Base-by-base conservation (phyloP, 805 yeast genomes). In the Pichia manshurica region DNA sequence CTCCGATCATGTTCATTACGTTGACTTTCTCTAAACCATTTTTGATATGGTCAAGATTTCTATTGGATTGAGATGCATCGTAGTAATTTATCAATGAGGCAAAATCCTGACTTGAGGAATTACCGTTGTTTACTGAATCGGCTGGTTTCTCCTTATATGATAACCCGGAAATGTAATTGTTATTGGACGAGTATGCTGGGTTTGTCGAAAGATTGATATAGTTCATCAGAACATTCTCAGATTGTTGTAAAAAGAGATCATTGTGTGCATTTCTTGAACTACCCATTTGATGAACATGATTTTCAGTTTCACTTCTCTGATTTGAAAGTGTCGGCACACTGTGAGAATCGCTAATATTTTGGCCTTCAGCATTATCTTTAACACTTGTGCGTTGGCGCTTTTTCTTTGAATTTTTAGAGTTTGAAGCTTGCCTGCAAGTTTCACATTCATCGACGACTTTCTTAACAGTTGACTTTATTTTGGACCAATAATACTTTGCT, bases 401-500 rank as follows among this genome's bases (percentile, higher is more conserved):
- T 25, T 25, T 25, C 6, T n/a, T 23, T 15, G 19, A 28, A 32
- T 2, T 47, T 37, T 15, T 41, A 16, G 29, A 12, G 8, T 41
- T 31, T 10, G 20, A 17, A 15, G 9, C 16, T 12, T 79, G 82
- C 34, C 83, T 71, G 63, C 98, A 91, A 44, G 79, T 83, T 2
- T 73, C 70, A 63, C 98, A 93, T 50, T 80, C 77, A 46, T 82
- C 73, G 45, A 90, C 81, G 1, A 87, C 91, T 28, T 80, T 78
- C 1, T 85, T 81, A 1, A 87, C 96, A 0, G 96, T 87, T 48
- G 80, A 88, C 65, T 93, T 90, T 53, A 91, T 85, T 44, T 95
- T 77, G 1, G 88, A 78, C 97, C 98, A 91, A 63, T 88, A 95
- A 56, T 85, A 91, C 55, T 78, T 77, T 52, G 85, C 93, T 1